Evolutionary conservation across 2,329 filamentous ascomycete genomes (phyloP).

Genomic region (Phialemoniopsis sp.): DNA sequence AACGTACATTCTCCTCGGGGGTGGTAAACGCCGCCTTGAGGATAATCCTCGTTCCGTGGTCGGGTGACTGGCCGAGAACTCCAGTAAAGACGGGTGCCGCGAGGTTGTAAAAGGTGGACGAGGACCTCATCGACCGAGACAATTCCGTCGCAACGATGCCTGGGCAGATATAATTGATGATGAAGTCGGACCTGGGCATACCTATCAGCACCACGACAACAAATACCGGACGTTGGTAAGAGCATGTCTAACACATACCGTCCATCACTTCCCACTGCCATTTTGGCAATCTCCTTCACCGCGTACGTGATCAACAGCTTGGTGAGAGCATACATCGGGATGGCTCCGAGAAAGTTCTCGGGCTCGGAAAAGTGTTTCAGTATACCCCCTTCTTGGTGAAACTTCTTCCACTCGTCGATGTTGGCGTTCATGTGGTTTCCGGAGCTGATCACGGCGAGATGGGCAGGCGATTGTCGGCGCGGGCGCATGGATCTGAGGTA

Average conservation of each 20-base stretch:
- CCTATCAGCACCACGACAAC: neutral
- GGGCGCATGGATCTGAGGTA: conserved; percentile 27
- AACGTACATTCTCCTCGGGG: conserved; percentile 4
- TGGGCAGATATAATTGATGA: conserved; percentile 9
- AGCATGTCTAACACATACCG: conserved; percentile 9
- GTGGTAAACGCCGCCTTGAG: conserved; percentile 3
- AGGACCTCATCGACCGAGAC: conserved; percentile 4
- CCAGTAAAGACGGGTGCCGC: conserved; percentile 2
- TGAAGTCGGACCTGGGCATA: conserved; percentile 15
- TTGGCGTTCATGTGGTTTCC: conserved; percentile 11
- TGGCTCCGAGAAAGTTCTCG: conserved; percentile 16
- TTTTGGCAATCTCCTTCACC: conserved; percentile 12
- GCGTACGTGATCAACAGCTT: conserved; percentile 19
- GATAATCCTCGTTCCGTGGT: conserved; percentile 5
- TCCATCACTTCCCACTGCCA: conserved; percentile 13
- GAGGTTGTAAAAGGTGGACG: neutral
- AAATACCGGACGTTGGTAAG: too few species aligned
- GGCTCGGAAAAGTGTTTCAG: conserved; percentile 16
- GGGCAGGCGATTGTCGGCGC: conserved; percentile 14
- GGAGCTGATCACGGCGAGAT: conserved; percentile 17
- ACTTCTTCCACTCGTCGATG: conserved; percentile 12
- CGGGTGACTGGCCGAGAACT: conserved; percentile 2
- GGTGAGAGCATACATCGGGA: conserved; percentile 15
- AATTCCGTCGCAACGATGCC: conserved; percentile 7
- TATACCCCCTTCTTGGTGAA: conserved; percentile 10